phyloP scores from a whole-genome alignment of 169 alveolate genomes.

The Cryptosporidium felis region DNA sequence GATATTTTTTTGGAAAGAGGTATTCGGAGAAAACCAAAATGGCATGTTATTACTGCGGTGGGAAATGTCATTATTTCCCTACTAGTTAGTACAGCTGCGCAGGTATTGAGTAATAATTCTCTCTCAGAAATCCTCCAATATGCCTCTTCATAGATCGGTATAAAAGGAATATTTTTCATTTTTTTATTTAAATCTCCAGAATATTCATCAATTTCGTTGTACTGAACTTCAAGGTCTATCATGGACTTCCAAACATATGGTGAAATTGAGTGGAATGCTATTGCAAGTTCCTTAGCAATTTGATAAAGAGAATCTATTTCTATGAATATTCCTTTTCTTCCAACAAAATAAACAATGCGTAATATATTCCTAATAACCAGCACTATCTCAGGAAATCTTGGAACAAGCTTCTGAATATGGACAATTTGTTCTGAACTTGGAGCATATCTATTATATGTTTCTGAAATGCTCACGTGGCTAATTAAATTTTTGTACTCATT shows the following conservation, averaged over 20 bases:
- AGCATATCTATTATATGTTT: neutral
- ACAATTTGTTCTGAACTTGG: slow-evolving; percentile 11
- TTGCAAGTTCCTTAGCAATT: slow-evolving; percentile 50
- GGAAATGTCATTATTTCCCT: neutral
- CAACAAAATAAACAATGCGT: neutral
- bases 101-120: slow-evolving; percentile 8
- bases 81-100: slow-evolving; percentile 52
- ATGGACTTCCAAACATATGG: slow-evolving; percentile 48
- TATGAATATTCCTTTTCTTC: slow-evolving; percentile 27
- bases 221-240: neutral
- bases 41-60: slow-evolving; percentile 50
- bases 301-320: slow-evolving; percentile 9
- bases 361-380: slow-evolving; percentile 17
- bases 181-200: neutral
- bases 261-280: slow-evolving; percentile 45
- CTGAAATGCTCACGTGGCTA: neutral
- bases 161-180: neutral
- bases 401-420: slow-evolving; percentile 37
- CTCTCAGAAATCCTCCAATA: slow-evolving; percentile 41
- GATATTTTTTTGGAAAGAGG: slow-evolving; percentile 19
- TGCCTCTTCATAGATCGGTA: slow-evolving; percentile 50
- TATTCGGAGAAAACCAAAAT: slow-evolving; percentile 38
- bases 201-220: neutral
- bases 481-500: neutral
- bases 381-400: slow-evolving; percentile 48